Conservation (phyloP, 2,329 filamentous ascomycete genomes). For the Nigrospora osmanthi region DNA sequence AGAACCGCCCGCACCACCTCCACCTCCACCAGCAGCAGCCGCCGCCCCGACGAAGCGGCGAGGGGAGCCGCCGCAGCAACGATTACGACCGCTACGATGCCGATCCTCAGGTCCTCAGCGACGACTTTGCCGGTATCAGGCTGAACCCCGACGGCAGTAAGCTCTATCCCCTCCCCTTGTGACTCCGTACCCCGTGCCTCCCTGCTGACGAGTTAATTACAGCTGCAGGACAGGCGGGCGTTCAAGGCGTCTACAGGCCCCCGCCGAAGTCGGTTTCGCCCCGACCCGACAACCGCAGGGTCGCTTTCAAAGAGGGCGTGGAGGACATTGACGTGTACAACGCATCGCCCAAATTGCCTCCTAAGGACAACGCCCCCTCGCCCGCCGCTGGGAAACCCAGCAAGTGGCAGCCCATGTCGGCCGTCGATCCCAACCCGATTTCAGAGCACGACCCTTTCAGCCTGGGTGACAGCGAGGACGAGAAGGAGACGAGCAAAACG, state of each 20-base stretch:
- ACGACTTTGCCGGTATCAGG: conserved; percentile 74
- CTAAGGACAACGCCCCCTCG: conserved; percentile 38
- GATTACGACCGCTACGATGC: conserved; percentile 93
- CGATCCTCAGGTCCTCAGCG: conserved; percentile 80
- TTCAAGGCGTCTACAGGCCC: conserved; percentile 69
- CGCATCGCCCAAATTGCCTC: conserved; percentile 46
- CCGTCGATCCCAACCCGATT: conserved; percentile 77
- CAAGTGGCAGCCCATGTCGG: conserved; percentile 94
- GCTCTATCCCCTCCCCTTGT: conserved; percentile 16
- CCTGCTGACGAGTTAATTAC: too few species aligned
- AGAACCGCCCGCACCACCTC: conserved; percentile 14
- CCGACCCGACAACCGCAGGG: conserved; percentile 41
- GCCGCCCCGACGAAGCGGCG: conserved; percentile 42
- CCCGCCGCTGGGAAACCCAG: conserved; percentile 58
- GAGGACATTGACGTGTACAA: conserved; percentile 80
- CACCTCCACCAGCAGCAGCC: not conserved
- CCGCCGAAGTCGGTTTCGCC: conserved; percentile 46
- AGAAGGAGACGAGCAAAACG: conserved; percentile 57
- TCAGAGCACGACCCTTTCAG: conserved; percentile 93
- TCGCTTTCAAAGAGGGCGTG: conserved; percentile 53
- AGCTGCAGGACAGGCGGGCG: conserved; percentile 43
- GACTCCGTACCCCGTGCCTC: too few species aligned
- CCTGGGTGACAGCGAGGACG: conserved; percentile 89
- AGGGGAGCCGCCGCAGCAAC: conserved; percentile 63
- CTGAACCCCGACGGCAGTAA: conserved; percentile 55